Conservation (phyloP, 1,284 basidiomycete genomes). For the Boletus mariae region DNA sequence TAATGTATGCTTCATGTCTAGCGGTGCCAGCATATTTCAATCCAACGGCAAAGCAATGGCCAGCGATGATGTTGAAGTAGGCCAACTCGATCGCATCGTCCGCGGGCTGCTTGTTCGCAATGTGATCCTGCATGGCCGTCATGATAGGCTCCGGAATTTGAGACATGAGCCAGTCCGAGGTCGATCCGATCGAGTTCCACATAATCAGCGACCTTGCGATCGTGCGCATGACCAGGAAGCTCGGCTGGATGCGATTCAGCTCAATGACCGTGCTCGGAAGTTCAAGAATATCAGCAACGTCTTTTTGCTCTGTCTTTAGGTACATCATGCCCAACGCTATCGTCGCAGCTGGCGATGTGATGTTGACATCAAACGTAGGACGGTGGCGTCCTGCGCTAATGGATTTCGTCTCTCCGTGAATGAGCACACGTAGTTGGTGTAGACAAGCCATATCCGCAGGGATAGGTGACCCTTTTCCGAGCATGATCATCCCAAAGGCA, state of each 20-base stretch:
- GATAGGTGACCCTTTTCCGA: constrained; percentile 77
- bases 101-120: constrained; percentile 45
- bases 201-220: constrained; percentile 81
- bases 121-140: constrained; percentile 51
- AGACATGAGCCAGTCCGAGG: constrained; percentile 71
- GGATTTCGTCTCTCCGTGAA: constrained; percentile 64
- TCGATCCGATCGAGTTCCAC: constrained; percentile 79
- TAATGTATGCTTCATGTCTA: constrained; percentile 78
- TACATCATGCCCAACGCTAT: constrained; percentile 93
- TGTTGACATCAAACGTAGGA: constrained; percentile 71
- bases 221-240: constrained; percentile 79
- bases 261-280: constrained; percentile 79
- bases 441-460: constrained; percentile 74
- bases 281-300: constrained; percentile 80
- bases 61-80: constrained; percentile 86
- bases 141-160: constrained; percentile 75
- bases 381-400: constrained; percentile 37
- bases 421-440: constrained; percentile 61
- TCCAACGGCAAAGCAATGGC: constrained; percentile 87
- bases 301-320: constrained; percentile 77
- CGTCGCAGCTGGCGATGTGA: constrained; percentile 88
- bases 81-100: constrained; percentile 83
- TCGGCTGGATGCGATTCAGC: constrained; percentile 85
- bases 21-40: constrained; percentile 94
- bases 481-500: constrained; percentile 94